A percentile compares a stretch with the other conserved stretches of the same genome.
Evolutionary conservation across 2,329 filamentous ascomycete species (phyloP).

Genomic region (Beauveria asiatica): DNA sequence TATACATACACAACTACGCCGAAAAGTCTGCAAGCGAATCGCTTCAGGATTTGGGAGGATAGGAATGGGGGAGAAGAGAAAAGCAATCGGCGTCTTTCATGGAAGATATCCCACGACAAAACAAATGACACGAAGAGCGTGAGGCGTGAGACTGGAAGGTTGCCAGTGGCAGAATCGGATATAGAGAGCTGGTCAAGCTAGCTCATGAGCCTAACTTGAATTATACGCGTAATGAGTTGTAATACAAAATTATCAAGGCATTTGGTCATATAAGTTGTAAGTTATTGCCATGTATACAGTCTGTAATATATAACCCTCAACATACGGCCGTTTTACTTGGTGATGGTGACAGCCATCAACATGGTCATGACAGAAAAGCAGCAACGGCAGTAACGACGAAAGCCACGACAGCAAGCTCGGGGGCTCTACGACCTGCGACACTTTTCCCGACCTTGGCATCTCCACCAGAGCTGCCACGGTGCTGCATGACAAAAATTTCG

Average conservation of each 20-base stretch:
- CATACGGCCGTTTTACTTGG: neutral
- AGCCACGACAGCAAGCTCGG: constrained; percentile 2
- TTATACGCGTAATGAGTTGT: constrained; percentile 9
- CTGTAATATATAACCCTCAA: neutral
- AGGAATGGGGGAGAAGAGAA: neutral
- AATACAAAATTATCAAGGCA: constrained; percentile 1
- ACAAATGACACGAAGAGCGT: neutral
- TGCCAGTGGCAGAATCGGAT: neutral
- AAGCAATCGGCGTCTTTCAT: neutral
- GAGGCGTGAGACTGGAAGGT: neutral
- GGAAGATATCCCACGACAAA: neutral
- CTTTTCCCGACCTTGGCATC: constrained; percentile 6
- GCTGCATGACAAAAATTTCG: constrained; percentile 51
- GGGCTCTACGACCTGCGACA: neutral
- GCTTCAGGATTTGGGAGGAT: neutral
- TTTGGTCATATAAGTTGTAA: neutral
- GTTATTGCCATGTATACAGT: neutral
- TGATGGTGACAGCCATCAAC: neutral
- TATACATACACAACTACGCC: neutral
- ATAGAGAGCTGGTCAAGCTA: neutral
- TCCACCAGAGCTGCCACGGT: constrained; percentile 11
- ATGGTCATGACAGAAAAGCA: neutral
- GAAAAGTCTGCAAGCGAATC: neutral
- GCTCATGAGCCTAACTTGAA: neutral
- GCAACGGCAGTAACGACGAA: constrained; percentile 17